Evolutionary conservation across 164 flowering plant species (phyloP).

Genomic region (Chimonanthus praecox): DNA sequence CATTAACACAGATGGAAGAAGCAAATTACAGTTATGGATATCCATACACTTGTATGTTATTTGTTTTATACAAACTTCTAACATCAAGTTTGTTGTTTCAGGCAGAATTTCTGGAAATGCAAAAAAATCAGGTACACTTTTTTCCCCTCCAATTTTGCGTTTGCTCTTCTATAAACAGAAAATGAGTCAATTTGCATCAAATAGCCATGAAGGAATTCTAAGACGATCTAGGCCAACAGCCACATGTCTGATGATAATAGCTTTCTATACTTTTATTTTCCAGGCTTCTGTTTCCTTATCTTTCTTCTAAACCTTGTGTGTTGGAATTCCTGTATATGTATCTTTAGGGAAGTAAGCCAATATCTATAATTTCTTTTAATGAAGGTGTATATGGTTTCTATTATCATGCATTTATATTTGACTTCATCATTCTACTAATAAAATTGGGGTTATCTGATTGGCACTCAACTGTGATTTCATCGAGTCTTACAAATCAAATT

Average conservation of each 20-base stretch:
- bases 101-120: conserved; percentile 63
- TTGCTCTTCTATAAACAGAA: not conserved
- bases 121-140: conserved; percentile 67
- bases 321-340: no score
- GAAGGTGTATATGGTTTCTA: not conserved
- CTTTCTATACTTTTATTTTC: not conserved
- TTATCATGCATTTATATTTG: not conserved
- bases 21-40: not conserved
- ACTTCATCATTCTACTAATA: not conserved
- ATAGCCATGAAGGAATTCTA: not conserved
- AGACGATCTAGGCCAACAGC: not conserved
- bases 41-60: not conserved
- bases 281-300: not conserved
- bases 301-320: not conserved
- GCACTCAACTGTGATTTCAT: not conserved
- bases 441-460: not conserved
- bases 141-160: not conserved
- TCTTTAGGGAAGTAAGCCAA: not conserved
- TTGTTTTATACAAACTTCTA: conserved; percentile 3
- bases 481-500: not conserved
- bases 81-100: conserved; percentile 29
- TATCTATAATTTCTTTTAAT: no score
- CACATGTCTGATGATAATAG: not conserved
- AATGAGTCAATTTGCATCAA: not conserved
- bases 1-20: not conserved